Conservation (phyloP, 2,329 filamentous ascomycete species). For the Beauveria medogensis region DNA sequence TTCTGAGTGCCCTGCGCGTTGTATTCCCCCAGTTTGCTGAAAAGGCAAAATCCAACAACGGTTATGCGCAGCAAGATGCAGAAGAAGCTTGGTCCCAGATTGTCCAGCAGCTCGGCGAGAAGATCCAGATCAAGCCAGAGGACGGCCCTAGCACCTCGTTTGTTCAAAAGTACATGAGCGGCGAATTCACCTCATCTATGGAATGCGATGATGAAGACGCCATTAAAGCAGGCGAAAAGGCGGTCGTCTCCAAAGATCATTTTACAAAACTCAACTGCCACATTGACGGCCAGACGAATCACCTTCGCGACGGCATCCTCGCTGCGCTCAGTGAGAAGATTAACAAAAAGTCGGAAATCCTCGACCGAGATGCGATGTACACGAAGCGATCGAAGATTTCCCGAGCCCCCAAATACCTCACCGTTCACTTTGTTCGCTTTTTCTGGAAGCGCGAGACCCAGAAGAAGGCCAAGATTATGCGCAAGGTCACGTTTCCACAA, state of each 20-base stretch:
- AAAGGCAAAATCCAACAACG: conserved; percentile 69
- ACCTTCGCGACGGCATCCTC: conserved; percentile 79
- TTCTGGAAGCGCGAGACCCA: conserved; percentile 94
- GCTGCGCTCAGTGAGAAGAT: conserved; percentile 79
- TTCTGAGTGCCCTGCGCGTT: conserved; percentile 70
- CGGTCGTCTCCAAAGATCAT: conserved; percentile 57
- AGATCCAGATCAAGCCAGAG: conserved; percentile 58
- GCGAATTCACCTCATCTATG: conserved; percentile 68
- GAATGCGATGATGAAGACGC: conserved; percentile 78
- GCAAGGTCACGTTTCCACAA: conserved; percentile 91
- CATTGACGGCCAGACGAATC: conserved; percentile 80
- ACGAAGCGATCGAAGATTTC: conserved; percentile 89
- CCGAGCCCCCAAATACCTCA: conserved; percentile 86
- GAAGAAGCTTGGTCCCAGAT: conserved; percentile 99
- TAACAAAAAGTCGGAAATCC: conserved; percentile 74
- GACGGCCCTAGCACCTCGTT: conserved; percentile 55
- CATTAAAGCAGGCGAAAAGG: conserved; percentile 64
- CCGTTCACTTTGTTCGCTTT: conserved; percentile 95
- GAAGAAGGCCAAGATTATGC: conserved; percentile 99
- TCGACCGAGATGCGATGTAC: conserved; percentile 74
- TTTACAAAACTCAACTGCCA: conserved; percentile 96
- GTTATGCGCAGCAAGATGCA: conserved; percentile 95
- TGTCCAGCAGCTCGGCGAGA: conserved; percentile 70
- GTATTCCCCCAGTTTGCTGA: conserved; percentile 92
- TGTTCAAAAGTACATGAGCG: conserved; percentile 84